A percentile compares a stretch with the other conserved stretches of the same genome.
phyloP scores from a whole-genome alignment of 768 basidiomycete species.

The Termitomyces heimii region DNA sequence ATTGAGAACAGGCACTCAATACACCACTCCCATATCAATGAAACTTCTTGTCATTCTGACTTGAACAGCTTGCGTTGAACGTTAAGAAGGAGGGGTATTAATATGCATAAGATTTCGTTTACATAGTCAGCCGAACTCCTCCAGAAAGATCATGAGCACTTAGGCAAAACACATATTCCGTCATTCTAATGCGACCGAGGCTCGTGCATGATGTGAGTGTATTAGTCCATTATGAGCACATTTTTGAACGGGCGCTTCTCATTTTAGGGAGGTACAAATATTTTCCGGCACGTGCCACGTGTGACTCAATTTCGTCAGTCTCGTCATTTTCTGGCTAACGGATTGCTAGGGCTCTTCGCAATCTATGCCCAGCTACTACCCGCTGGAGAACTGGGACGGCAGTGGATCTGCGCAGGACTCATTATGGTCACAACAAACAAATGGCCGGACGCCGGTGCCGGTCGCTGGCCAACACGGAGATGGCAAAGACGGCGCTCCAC shows the following conservation, averaged over 20 bases:
- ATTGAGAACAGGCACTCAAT: background rate
- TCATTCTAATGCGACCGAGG: too few species aligned
- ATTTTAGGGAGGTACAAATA: background rate
- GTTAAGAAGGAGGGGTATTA: too few species aligned
- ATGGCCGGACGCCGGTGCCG: background rate
- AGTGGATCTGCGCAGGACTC: constrained; percentile 2
- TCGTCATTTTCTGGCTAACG: background rate
- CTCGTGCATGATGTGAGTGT: too few species aligned
- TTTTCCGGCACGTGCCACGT: background rate
- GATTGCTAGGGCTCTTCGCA: background rate
- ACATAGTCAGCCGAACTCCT: too few species aligned
- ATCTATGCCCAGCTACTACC: constrained; percentile 12
- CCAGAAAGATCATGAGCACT: too few species aligned
- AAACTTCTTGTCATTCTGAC: too few species aligned
- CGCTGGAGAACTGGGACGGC: constrained; percentile 16
- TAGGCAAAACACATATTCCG: too few species aligned
- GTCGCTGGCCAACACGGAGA: background rate
- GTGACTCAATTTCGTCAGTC: background rate
- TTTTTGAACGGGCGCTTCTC: too few species aligned
- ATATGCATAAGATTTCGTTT: too few species aligned
- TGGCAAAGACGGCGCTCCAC: background rate
- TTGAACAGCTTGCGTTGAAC: too few species aligned
- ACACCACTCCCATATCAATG: too few species aligned
- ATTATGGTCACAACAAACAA: background rate
- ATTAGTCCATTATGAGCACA: too few species aligned